These are phyloP conservation scores for Ceratobasidium theobromae DNA, from an alignment of 1,284 basidiomycete genomes.

Conservation along the genomic window DNA sequence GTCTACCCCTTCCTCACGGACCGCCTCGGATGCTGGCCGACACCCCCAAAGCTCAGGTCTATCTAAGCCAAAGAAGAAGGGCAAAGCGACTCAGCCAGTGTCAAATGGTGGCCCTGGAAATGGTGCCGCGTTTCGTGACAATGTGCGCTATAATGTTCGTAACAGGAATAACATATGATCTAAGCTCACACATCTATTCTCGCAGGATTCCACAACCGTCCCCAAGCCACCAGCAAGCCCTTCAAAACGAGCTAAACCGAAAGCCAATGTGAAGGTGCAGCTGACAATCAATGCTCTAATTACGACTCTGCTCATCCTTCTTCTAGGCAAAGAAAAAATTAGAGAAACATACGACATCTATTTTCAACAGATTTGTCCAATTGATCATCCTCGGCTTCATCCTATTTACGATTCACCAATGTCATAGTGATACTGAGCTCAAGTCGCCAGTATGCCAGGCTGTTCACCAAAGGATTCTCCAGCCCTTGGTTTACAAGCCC, in stretches of 20 bases:
- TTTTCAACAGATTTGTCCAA: slow-evolving; percentile 16
- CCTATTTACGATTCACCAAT: slow-evolving; percentile 16
- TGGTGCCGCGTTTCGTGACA: slow-evolving; percentile 11
- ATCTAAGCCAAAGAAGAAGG: slow-evolving; percentile 20
- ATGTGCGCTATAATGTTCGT: background rate
- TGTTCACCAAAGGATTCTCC: slow-evolving; percentile 23
- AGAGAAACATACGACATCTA: slow-evolving; percentile 16
- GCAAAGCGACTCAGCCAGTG: background rate
- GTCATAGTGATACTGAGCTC: slow-evolving; percentile 24
- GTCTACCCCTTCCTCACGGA: background rate
- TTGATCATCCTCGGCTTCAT: slow-evolving; percentile 14
- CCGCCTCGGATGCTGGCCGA: slow-evolving; percentile 9
- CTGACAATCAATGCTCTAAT: background rate
- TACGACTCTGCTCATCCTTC: background rate
- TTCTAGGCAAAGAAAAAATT: background rate
- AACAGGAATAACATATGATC: background rate
- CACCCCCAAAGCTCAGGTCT: background rate
- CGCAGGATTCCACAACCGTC: background rate
- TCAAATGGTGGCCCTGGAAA: background rate
- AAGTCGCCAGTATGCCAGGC: slow-evolving; percentile 25
- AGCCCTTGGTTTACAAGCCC: slow-evolving; percentile 10
- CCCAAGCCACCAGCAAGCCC: background rate
- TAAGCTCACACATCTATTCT: background rate
- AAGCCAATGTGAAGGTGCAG: slow-evolving; percentile 24
- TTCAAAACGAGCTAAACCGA: slow-evolving; percentile 29